Conservation (phyloP, 2,329 filamentous ascomycete genomes). For the Paracoccidioides lutzii region DNA sequence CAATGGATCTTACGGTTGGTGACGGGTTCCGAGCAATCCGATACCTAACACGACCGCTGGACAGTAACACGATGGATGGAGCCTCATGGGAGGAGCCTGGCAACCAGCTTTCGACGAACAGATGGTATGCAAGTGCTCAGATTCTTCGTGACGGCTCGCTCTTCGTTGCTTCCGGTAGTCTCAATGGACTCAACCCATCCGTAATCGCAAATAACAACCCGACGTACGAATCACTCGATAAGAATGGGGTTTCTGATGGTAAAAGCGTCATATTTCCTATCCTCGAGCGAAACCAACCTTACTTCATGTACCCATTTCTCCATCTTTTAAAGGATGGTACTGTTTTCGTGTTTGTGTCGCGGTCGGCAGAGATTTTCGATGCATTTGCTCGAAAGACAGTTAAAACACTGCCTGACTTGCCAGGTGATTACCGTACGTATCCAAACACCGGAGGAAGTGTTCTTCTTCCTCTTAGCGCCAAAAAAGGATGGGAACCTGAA, state of each 20-base stretch:
- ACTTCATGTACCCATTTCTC: constrained; percentile 53
- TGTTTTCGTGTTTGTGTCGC: constrained; percentile 45
- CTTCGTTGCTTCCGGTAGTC: constrained; percentile 48
- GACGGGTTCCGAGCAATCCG: constrained; percentile 48
- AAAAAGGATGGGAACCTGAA: constrained; percentile 41
- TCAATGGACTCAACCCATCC: constrained; percentile 45
- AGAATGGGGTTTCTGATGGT: constrained; percentile 36
- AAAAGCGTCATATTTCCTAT: constrained; percentile 41
- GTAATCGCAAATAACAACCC: constrained; percentile 48
- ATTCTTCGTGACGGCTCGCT: constrained; percentile 44
- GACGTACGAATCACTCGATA: constrained; percentile 47
- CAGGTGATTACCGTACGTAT: constrained; percentile 46
- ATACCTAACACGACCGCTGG: constrained; percentile 38
- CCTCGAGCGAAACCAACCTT: constrained; percentile 45
- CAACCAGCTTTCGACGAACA: constrained; percentile 40
- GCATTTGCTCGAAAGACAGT: constrained; percentile 34
- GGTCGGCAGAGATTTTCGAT: constrained; percentile 45
- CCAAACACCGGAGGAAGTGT: constrained; percentile 49
- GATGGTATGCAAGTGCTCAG: constrained; percentile 51
- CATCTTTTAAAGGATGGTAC: constrained; percentile 45
- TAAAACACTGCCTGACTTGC: constrained; percentile 39
- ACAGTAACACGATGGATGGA: constrained; percentile 35
- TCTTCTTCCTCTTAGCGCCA: constrained; percentile 40
- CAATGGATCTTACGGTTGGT: constrained; percentile 44
- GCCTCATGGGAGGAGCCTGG: constrained; percentile 43